phyloP scores from a whole-genome alignment of 1,284 basidiomycete species.

The Tranzscheliella williamsii region DNA sequence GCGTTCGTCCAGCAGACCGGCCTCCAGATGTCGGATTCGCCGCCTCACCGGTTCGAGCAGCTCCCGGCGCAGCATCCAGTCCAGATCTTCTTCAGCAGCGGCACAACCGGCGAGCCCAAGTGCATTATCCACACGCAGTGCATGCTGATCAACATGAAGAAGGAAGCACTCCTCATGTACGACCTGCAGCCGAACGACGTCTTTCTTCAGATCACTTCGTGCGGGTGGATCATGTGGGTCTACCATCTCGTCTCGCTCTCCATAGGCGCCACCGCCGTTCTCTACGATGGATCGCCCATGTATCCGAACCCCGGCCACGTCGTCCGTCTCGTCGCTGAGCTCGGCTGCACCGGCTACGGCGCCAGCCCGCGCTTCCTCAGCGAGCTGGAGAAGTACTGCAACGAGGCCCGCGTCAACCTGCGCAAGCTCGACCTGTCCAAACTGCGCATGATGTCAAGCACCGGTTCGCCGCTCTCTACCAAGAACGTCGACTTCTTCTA shows the following conservation, averaged over 20 bases:
- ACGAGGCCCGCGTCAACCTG: slow-evolving; percentile 4
- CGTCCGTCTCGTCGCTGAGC: slow-evolving; percentile 47
- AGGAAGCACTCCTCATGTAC: slow-evolving; percentile 35
- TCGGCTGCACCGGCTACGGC: slow-evolving; percentile 53
- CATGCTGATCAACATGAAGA: slow-evolving; percentile 39
- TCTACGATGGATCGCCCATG: slow-evolving; percentile 60
- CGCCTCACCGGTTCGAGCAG: slow-evolving; percentile 34
- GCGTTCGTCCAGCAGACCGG: slow-evolving; percentile 19
- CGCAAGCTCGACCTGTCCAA: slow-evolving; percentile 31
- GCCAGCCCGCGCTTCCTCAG: slow-evolving; percentile 48
- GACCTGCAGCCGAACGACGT: slow-evolving; percentile 45
- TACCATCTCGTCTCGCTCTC: slow-evolving; percentile 46
- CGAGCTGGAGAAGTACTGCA: slow-evolving; percentile 33
- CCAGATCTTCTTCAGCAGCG: slow-evolving; percentile 59
- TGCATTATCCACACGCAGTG: slow-evolving; percentile 57
- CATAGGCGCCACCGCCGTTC: slow-evolving; percentile 49
- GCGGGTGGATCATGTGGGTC: slow-evolving; percentile 60
- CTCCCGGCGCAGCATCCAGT: slow-evolving; percentile 45
- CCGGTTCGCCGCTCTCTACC: slow-evolving; percentile 54
- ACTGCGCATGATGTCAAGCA: slow-evolving; percentile 53
- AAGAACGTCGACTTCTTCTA: slow-evolving; percentile 53
- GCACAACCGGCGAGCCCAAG: slow-evolving; percentile 63
- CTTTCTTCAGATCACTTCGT: slow-evolving; percentile 55
- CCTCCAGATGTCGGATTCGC: slow-evolving; percentile 10
- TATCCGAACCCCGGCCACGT: slow-evolving; percentile 49